Base-by-base conservation (phyloP, 2,329 filamentous ascomycete species). In the Aspergillus versicolor region DNA sequence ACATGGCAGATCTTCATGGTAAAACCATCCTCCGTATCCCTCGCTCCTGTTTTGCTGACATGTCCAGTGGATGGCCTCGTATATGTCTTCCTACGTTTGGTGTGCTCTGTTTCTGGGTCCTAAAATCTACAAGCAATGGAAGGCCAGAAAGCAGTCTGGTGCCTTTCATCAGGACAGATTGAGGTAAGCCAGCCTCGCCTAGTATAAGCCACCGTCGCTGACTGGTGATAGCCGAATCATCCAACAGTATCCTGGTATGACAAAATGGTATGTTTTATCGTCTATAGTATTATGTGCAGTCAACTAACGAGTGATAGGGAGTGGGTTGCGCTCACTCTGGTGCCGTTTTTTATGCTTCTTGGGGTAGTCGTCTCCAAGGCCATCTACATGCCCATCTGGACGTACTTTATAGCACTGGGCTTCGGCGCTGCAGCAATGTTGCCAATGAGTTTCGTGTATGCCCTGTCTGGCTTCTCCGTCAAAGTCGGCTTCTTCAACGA, bases 401-500 rank as follows among this genome's bases (percentile, higher is more conserved):
- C 84, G 0, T 82, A 83, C 52, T 80, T 87, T 54, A 78, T 86
- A 2, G 84, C 79, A 2, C 72, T 87, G 12, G 73, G 73, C 2
- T 84, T 80, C 0, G 83, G 83, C 0, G 83, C 80, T 0, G 58
- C 83, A 11, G 75, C 84, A 13, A 82, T 86, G 22, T 67, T 85
- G 1, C 84, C 84, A 0, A 75, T 87, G 13, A 80, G 81, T 11
- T 85, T 82, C 77, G 74, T 87, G 0, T 86, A 86, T 52, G 82
- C 83, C 2, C 75, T 86, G 30, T 85, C 84, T 8, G 85, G 85
- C 63, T 80, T 77, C 58, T 76, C 76, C 55, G 66, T 81, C 24
- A 73, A 82, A 1, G 84, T 84, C 7, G 84, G 83, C 2, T 82
- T 81, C 2, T 82, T 83, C 64, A 87, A 86, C 56, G 83, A 86